Percentiles rank a stretch among this genome's conserved stretches.
phyloP scores from a whole-genome alignment of 495 filamentous ascomycete species.

The Daldinia decipiens region DNA sequence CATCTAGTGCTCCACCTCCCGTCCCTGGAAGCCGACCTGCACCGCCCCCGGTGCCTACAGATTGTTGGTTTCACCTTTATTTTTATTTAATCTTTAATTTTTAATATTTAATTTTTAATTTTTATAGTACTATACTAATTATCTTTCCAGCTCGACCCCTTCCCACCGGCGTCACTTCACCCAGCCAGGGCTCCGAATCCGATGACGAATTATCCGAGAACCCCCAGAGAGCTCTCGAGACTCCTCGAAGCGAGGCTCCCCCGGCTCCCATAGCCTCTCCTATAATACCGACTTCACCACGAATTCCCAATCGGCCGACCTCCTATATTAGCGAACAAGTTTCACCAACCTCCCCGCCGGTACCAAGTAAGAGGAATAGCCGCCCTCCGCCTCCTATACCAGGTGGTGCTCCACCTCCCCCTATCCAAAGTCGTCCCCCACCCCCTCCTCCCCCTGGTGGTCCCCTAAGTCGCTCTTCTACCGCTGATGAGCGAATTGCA shows the following conservation, averaged over 20 bases:
- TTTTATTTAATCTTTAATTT: too few species aligned
- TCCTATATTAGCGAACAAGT: constrained; percentile 61
- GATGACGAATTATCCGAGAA: constrained; percentile 91
- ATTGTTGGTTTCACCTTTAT: constrained; percentile 64
- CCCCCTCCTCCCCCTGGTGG: constrained; percentile 79
- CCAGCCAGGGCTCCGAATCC: constrained; percentile 84
- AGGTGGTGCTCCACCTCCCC: constrained; percentile 60
- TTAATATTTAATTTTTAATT: too few species aligned
- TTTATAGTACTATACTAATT: constrained; percentile 47
- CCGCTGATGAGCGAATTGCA: constrained; percentile 62
- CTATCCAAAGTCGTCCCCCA: constrained; percentile 71
- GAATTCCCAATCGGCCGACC: constrained; percentile 61
- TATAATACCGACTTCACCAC: constrained; percentile 64
- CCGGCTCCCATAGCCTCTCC: constrained; percentile 63
- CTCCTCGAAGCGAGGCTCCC: constrained; percentile 53
- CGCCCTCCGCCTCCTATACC: constrained; percentile 62
- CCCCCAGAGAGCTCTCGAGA: constrained; percentile 53
- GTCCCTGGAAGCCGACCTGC: constrained; percentile 70
- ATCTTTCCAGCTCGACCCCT: constrained; percentile 67
- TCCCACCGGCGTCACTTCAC: constrained; percentile 66
- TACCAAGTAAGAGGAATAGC: constrained; percentile 63
- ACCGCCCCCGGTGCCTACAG: constrained; percentile 74
- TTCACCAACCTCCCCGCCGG: constrained; percentile 58
- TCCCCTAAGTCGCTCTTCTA: constrained; percentile 67
- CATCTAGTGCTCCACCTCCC: constrained; percentile 61